A percentile compares a stretch with the other conserved stretches of the same genome.
phyloP scores from a whole-genome alignment of 139 green algal species.

The Tetradesmus obliquus region DNA sequence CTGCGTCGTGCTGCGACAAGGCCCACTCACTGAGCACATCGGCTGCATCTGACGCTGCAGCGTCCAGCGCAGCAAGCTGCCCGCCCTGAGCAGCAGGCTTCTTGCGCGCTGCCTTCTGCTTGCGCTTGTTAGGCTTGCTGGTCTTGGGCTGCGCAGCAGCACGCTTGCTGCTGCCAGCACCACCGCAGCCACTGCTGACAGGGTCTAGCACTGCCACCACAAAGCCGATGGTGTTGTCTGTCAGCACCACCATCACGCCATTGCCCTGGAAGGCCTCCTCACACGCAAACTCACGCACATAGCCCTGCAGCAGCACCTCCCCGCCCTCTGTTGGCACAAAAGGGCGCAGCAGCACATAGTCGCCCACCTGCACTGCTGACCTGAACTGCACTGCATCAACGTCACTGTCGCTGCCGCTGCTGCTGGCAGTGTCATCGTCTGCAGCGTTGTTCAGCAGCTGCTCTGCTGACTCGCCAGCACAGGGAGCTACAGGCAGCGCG shows the following conservation, averaged over 20 bases:
- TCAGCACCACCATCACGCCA: slow-evolving; percentile 38
- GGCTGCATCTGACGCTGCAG: not conserved
- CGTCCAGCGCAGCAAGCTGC: not conserved
- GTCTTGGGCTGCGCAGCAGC: not conserved
- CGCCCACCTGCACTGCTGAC: slow-evolving; percentile 30
- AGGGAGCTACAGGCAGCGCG: not conserved
- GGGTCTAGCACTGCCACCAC: slow-evolving; percentile 21
- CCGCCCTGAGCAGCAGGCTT: not conserved
- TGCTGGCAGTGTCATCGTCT: not conserved
- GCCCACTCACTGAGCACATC: not conserved
- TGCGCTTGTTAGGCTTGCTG: not conserved
- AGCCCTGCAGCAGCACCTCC: slow-evolving; percentile 10
- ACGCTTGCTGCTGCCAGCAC: not conserved
- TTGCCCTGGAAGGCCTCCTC: slow-evolving; percentile 39
- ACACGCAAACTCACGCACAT: slow-evolving; percentile 18
- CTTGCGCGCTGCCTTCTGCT: not conserved
- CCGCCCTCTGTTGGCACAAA: not conserved
- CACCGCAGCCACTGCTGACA: not conserved
- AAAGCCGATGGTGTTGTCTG: slow-evolving; percentile 38
- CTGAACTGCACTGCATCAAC: slow-evolving; percentile 17
- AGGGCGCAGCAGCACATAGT: slow-evolving; percentile 19
- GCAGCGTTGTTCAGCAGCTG: not conserved
- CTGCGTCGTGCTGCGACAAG: not conserved
- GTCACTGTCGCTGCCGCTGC: not conserved
- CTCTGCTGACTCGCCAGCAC: not conserved